These are phyloP conservation scores for Pythium pyrilobum DNA, from an alignment of 352 stramenopile species.

Conservation along the genomic window DNA sequence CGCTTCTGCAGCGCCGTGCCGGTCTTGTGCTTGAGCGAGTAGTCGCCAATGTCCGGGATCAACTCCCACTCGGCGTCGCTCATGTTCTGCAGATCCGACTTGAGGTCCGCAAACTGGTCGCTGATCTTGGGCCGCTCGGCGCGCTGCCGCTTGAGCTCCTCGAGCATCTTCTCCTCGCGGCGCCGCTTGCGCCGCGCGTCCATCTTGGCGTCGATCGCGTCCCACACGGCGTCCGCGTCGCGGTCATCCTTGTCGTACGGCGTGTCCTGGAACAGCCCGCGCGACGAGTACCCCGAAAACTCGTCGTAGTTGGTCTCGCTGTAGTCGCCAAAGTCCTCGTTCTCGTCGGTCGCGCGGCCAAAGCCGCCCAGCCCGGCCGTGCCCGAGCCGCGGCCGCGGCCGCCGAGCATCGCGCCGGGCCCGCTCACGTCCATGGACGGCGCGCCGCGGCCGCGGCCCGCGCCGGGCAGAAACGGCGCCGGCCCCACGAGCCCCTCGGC, in stretches of 20 bases:
- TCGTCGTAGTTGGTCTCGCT: slow-evolving; percentile 91
- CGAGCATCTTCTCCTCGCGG: slow-evolving; percentile 74
- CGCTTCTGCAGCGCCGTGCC: slow-evolving; percentile 88
- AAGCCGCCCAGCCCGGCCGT: slow-evolving; percentile 82
- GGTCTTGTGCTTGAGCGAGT: slow-evolving; percentile 91
- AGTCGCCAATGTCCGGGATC: slow-evolving; percentile 97
- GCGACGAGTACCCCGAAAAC: slow-evolving; percentile 85
- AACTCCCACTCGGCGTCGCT: slow-evolving; percentile 93
- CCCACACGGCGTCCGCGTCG: slow-evolving; percentile 96
- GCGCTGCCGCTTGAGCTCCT: slow-evolving; percentile 84
- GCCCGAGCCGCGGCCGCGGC: slow-evolving; percentile 63
- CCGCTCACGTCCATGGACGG: not conserved
- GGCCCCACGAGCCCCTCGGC: slow-evolving; percentile 57
- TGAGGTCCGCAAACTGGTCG: slow-evolving; percentile 98
- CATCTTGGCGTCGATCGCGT: slow-evolving; percentile 95
- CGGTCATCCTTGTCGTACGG: slow-evolving; percentile 96
- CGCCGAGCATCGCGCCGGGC: slow-evolving; percentile 12
- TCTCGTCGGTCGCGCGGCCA: slow-evolving; percentile 79
- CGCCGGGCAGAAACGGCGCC: slow-evolving; percentile 78
- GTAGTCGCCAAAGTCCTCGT: slow-evolving; percentile 86
- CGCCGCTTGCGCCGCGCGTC: slow-evolving; percentile 87
- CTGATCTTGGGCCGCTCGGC: slow-evolving; percentile 92
- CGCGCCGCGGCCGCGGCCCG: slow-evolving; percentile 74
- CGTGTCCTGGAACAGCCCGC: slow-evolving; percentile 85
- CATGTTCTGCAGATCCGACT: slow-evolving; percentile 89